Base-by-base conservation (phyloP, 208 protist species). In the Trypanosoma brucei region DNA sequence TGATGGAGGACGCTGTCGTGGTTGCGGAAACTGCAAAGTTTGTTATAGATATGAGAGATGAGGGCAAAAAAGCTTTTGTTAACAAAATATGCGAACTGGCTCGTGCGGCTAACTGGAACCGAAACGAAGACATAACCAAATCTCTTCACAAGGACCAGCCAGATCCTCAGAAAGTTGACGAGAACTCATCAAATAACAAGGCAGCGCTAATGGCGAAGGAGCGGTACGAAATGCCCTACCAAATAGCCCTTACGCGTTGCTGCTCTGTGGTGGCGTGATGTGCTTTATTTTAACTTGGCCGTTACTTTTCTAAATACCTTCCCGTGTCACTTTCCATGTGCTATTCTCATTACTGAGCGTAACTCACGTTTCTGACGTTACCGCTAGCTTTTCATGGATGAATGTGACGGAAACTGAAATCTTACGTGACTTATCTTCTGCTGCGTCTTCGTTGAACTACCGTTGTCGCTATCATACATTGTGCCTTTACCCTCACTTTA, bases 1-100 rank as follows among this genome's bases (percentile, higher is more conserved):
- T 96, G 85, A 65, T 8, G 1, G 60, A 48, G 34, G 55, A 83
- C 35, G 85, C 75, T 0, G 72, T 91, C 0, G 86, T 94, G 48
- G 76, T 94, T 35, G 81, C 81, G 4, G 88, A 96, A 62, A 96
- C 91, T n/a, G 86, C 83, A 11, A 96, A 96, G 74, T 96, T 96
- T 72, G 79, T 93, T 51, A 65, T 96, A 46, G 84, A 94, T 62
- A 82, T 82, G 2, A 68, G 82, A 55, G 86, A 93, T n/a, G 78
- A 72, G 35, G 75, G 81, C 8, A 94, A 94, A 74, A 67, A 72
- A 51, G 78, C 72, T 33, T 96, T 85, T 65, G 70, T 81, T 35
- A 56, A 74, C 39, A 90, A 92, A 57, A 74, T 96, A 48, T 45
- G 67, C 9, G 62, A 75, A n/a, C 42, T 88, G 31, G 88, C 80